A percentile compares a stretch with the other conserved stretches of the same genome.
Evolutionary conservation across 164 flowering plant species (phyloP).

Genomic region (Berberis vulgaris): DNA sequence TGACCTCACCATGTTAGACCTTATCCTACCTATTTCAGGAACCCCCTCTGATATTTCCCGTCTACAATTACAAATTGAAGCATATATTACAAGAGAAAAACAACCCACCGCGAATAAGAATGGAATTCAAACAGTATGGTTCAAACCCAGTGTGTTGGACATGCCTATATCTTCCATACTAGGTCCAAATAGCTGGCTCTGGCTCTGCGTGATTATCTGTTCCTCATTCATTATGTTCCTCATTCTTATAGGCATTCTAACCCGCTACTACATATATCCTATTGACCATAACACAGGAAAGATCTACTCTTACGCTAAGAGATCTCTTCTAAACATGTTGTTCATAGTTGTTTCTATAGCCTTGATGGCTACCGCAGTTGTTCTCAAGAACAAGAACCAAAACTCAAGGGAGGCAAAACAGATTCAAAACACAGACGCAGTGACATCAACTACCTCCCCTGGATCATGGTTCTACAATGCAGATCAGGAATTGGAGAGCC

Average conservation of each 20-base stretch:
- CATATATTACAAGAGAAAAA: conserved; percentile 3
- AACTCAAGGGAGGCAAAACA: neutral
- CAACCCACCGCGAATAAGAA: neutral
- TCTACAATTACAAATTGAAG: neutral
- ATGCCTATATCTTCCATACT: neutral
- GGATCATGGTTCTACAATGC: conserved; percentile 23
- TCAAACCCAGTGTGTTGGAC: neutral
- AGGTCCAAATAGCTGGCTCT: conserved; percentile 1
- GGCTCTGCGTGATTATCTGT: neutral
- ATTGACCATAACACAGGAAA: neutral
- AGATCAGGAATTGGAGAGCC: conserved; percentile 55
- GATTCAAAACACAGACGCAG: conserved; percentile 15
- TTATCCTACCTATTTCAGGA: neutral
- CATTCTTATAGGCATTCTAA: neutral
- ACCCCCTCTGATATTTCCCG: neutral
- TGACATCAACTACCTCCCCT: conserved; percentile 27
- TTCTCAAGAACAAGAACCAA: neutral
- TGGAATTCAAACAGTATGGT: neutral
- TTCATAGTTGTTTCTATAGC: neutral
- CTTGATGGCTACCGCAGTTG: neutral
- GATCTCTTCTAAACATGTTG: neutral
- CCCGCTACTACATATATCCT: conserved; percentile 1
- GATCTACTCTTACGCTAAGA: neutral
- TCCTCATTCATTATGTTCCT: conserved; percentile 2
- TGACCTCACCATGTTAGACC: conserved; percentile 1